Conservation (phyloP, 768 basidiomycete species). For the Lactarius trivialis region DNA sequence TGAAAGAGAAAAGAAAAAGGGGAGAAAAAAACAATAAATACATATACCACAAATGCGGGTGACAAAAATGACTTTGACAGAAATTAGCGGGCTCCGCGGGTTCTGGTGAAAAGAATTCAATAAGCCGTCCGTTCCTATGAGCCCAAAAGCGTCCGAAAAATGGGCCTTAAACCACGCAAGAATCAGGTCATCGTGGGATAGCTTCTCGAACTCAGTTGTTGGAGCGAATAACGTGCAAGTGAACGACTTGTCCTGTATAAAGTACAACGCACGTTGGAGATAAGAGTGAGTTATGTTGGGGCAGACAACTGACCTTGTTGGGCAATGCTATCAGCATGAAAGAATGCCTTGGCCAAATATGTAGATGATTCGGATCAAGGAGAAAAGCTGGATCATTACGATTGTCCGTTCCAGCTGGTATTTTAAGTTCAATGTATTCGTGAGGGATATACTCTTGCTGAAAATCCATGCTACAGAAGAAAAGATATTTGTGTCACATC, state of each 20-base stretch:
- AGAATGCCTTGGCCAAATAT: slow-evolving; percentile 98
- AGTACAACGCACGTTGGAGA: slow-evolving; percentile 17
- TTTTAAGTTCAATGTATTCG: slow-evolving; percentile 94
- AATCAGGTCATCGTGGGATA: slow-evolving; percentile 51
- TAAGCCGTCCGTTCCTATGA: slow-evolving; percentile 77
- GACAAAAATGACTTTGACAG: slow-evolving; percentile 66
- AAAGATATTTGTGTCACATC: slow-evolving; percentile 13
- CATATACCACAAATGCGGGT: not conserved
- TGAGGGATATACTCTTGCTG: slow-evolving; percentile 93
- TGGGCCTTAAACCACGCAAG: slow-evolving; percentile 72
- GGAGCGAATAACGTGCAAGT: slow-evolving; percentile 96
- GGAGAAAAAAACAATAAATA: not conserved
- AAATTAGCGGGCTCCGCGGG: slow-evolving; percentile 84
- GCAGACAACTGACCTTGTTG: slow-evolving; percentile 67
- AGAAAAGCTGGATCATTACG: slow-evolving; percentile 63
- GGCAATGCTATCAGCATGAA: slow-evolving; percentile 99
- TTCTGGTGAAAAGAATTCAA: slow-evolving; percentile 74
- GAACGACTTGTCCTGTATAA: slow-evolving; percentile 77
- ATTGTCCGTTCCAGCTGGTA: slow-evolving; percentile 69
- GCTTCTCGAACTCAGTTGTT: slow-evolving; percentile 62
- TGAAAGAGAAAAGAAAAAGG: slow-evolving; percentile 28
- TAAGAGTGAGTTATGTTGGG: slow-evolving; percentile 24
- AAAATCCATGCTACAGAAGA: slow-evolving; percentile 74
- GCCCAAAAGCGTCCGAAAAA: slow-evolving; percentile 82
- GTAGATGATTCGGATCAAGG: slow-evolving; percentile 92